Percentiles rank a stretch among this genome's conserved stretches.
Evolutionary conservation across 164 flowering plant species (phyloP).

Genomic region (Akebia trifoliata): DNA sequence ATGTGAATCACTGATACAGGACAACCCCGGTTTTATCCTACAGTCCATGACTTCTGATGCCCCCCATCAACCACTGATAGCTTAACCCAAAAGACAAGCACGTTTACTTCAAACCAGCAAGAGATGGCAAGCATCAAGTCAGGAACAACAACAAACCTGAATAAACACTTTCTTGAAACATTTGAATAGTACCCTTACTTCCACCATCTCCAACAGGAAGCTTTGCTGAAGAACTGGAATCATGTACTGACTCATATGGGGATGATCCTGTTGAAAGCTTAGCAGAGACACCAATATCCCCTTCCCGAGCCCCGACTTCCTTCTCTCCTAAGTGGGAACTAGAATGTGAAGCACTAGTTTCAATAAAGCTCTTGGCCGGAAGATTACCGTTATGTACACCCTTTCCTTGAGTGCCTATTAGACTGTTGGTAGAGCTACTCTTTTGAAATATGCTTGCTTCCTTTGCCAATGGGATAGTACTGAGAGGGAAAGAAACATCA

Average conservation of each 20-base stretch:
- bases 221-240: constrained; percentile 20
- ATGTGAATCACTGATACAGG: background rate
- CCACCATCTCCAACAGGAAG: constrained; percentile 23
- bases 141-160: constrained; percentile 15
- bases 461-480: constrained; percentile 26
- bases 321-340: constrained; percentile 19
- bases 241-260: constrained; percentile 17
- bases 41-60: too few relatives aligned
- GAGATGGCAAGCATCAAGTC: background rate
- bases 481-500: constrained; percentile 18
- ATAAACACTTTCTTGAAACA: constrained; percentile 8
- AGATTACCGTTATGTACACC: constrained; percentile 20
- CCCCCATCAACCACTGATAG: too few relatives aligned
- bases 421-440: constrained; percentile 16
- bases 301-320: constrained; percentile 18
- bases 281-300: constrained; percentile 18
- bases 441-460: constrained; percentile 22
- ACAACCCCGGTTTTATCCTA: too few relatives aligned
- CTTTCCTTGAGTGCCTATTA: constrained; percentile 15
- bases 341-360: constrained; percentile 18
- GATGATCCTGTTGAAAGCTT: constrained; percentile 17
- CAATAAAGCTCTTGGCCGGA: constrained; percentile 21
- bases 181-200: constrained; percentile 6
- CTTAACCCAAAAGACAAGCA: too few relatives aligned
- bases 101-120: too few relatives aligned